Percentiles rank a stretch among this genome's conserved stretches.
Conservation (phyloP, 345 rosid species). For the Brassica nigra region DNA sequence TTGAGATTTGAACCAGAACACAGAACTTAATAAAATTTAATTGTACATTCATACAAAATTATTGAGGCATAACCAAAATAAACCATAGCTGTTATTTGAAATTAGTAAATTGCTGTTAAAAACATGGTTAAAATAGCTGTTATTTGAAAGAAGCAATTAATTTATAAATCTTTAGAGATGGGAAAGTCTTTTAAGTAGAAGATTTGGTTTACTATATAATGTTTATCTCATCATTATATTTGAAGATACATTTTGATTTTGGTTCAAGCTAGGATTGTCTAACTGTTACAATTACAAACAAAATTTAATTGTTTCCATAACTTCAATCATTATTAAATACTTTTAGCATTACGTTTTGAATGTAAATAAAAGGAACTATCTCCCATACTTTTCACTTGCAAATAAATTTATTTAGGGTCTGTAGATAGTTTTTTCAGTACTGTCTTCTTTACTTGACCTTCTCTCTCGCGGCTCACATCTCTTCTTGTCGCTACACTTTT, state of each 20-base stretch:
- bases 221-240: slow-evolving; percentile 17
- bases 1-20: neutral
- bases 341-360: neutral
- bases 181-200: slow-evolving; percentile 27
- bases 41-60: neutral
- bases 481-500: neutral
- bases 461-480: neutral
- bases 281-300: slow-evolving; percentile 9
- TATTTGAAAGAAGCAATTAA: neutral
- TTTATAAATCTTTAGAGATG: slow-evolving; percentile 11
- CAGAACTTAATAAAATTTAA: neutral
- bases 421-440: neutral
- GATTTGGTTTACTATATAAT: slow-evolving; percentile 30
- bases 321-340: slow-evolving; percentile 5
- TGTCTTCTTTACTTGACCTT: neutral
- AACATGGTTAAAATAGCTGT: slow-evolving; percentile 5
- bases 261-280: slow-evolving; percentile 6
- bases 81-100: neutral
- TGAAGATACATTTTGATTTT: slow-evolving; percentile 37
- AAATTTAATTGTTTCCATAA: slow-evolving; percentile 16
- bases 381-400: neutral
- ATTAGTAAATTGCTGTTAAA: neutral
- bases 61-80: neutral
- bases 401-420: neutral
- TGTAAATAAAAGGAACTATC: neutral